Conservation (phyloP, 352 stramenopile genomes). For the Globisporangium carolinianum region DNA sequence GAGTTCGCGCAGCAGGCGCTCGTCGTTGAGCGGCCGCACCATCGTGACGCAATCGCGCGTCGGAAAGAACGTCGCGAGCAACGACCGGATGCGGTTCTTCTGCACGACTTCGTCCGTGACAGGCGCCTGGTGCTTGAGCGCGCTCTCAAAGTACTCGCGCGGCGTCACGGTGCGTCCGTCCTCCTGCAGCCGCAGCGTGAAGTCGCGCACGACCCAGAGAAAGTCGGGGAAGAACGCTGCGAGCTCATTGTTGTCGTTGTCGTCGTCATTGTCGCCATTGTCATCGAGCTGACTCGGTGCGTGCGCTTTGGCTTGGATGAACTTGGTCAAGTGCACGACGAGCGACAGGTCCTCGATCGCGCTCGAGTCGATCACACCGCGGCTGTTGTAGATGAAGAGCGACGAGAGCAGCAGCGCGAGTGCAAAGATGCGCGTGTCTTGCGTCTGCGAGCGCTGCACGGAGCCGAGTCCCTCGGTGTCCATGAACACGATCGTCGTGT, state of each 20-base stretch:
- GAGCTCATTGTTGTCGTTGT: conserved; percentile 25
- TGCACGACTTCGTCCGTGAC: conserved; percentile 39
- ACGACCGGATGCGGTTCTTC: conserved; percentile 55
- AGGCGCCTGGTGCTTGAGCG: conserved; percentile 48
- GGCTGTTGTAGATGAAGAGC: conserved; percentile 76
- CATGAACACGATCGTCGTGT: conserved; percentile 60
- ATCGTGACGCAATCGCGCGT: conserved; percentile 71
- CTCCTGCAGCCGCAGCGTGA: conserved; percentile 79
- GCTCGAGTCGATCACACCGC: conserved; percentile 65
- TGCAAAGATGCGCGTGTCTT: conserved; percentile 71
- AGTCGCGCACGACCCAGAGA: conserved; percentile 87
- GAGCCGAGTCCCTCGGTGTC: conserved; percentile 73
- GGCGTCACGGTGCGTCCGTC: conserved; percentile 45
- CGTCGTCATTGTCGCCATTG: conserved; percentile 1
- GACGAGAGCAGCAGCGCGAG: conserved; percentile 59
- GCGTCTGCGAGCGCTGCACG: conserved; percentile 50
- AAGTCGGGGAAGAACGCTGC: conserved; percentile 64
- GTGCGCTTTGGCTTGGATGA: conserved; percentile 46
- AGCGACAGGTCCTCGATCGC: conserved; percentile 75
- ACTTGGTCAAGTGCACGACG: conserved; percentile 71
- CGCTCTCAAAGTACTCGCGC: conserved; percentile 68
- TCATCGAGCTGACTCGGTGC: neutral
- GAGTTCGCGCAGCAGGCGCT: conserved; percentile 44
- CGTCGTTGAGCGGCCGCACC: conserved; percentile 66
- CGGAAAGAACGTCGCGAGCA: conserved; percentile 68